Evolutionary conservation across 495 filamentous ascomycete genomes (phyloP), one percentile per base, ranked within the genome.

Genomic region (Xylaria cubensis): DNA sequence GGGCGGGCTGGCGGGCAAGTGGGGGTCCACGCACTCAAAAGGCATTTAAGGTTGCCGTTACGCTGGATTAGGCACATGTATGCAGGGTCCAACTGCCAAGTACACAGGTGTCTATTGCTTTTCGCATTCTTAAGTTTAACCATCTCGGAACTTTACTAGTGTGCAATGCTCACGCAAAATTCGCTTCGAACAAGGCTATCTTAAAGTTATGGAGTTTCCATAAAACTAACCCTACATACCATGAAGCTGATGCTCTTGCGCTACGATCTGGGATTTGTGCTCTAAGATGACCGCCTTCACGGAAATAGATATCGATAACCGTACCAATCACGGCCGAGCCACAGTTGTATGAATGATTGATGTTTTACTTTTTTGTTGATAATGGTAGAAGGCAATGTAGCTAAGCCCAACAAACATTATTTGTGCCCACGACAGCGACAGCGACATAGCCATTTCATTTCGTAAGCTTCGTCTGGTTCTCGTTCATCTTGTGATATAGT

Each of bases 1-100:
- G 36, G n/a, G 39, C 39, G 24, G 42, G 4, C 34, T 65, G 41
- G 42, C 36, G 63, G 63, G 63, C 41, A 65, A 32, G 63, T 65
- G 63, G 63, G 61, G 63, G 63, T 32, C 41, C 41, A 64, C 6
- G 19, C n/a, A 3, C 29, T 19, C 32, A 53, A 53, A 51, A 36
- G 29, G 29, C 36, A 63, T 42, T 39, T 63, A 41, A 26, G 15
- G 36, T 15, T 64, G 34, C 61, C 61, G n/a, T 41, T n/a, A 21
- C 21, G 61, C 21, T 39, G n/a, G 39, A 24, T 15, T 29, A 29
- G 26, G 26, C n/a, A n/a, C n/a, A n/a, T n/a, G n/a, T 29, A 64
- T 41, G 39, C 39, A 64, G 61, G 39, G 36, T 42, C 36, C 26
- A 55, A 12, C 51, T 55, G 26, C 12, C 8, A 29, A 29, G 26